Conservation (phyloP, 352 stramenopile genomes). For the Phytophthora macrochlamydospora region DNA sequence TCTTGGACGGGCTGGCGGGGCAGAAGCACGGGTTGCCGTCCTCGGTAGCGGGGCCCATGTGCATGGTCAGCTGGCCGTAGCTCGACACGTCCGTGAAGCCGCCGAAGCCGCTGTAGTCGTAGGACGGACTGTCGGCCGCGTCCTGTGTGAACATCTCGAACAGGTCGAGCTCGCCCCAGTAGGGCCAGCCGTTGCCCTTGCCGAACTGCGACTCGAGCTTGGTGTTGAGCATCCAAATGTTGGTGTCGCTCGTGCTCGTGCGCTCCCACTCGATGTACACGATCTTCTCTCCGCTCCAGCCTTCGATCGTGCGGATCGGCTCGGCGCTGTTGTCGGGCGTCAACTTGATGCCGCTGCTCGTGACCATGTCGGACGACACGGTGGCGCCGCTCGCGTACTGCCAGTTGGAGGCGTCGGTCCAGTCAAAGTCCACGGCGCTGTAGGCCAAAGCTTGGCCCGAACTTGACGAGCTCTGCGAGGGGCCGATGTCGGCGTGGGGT, state of each 20-base stretch:
- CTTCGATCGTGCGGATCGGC: slow-evolving; percentile 64
- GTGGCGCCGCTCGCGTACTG: slow-evolving; percentile 51
- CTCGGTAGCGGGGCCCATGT: slow-evolving; percentile 58
- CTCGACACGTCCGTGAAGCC: slow-evolving; percentile 40
- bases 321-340: slow-evolving; percentile 53
- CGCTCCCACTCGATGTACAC: slow-evolving; percentile 76
- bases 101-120: slow-evolving; percentile 60
- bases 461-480: slow-evolving; percentile 25
- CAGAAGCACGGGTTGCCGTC: slow-evolving; percentile 64
- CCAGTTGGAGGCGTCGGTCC: slow-evolving; percentile 66
- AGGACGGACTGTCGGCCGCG: slow-evolving; percentile 31
- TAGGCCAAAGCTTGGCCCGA: slow-evolving; percentile 47
- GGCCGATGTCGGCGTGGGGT: slow-evolving; percentile 19
- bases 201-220: slow-evolving; percentile 71
- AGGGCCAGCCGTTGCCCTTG: slow-evolving; percentile 64
- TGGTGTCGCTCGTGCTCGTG: slow-evolving; percentile 67
- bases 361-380: slow-evolving; percentile 52
- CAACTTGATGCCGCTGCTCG: slow-evolving; percentile 55
- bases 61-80: slow-evolving; percentile 77
- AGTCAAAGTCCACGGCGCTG: slow-evolving; percentile 68
- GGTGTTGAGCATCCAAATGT: slow-evolving; percentile 89
- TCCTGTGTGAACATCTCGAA: slow-evolving; percentile 89
- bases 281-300: slow-evolving; percentile 76
- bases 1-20: slow-evolving; percentile 50
- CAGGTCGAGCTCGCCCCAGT: slow-evolving; percentile 79